phyloP scores from a whole-genome alignment of 108 stramenopile genomes.

The Hondaea fermentalgiana region DNA sequence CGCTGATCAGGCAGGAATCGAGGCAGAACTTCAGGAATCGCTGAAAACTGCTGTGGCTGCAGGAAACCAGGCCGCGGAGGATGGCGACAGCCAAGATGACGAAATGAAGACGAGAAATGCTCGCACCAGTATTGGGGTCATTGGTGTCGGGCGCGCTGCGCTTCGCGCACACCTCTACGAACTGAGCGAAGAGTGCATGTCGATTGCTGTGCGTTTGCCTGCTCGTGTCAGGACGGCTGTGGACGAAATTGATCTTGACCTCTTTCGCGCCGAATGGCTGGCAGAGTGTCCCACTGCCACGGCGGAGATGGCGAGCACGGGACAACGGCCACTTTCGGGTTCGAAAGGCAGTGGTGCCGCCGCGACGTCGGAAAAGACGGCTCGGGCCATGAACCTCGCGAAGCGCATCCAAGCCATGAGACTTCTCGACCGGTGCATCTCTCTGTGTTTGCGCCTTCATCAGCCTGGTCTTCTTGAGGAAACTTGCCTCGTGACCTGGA shows the following conservation, averaged over 20 bases:
- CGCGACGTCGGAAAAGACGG: neutral
- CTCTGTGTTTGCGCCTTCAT: conserved; percentile 26
- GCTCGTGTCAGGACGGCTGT: neutral
- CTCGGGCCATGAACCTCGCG: conserved; percentile 19
- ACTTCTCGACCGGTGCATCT: conserved; percentile 32
- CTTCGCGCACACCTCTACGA: neutral
- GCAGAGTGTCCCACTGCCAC: neutral
- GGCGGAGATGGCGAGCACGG: neutral
- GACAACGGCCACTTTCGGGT: neutral
- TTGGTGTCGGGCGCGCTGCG: neutral
- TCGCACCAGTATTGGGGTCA: neutral
- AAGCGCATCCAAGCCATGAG: conserved; percentile 38
- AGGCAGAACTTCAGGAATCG: neutral
- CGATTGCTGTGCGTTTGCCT: neutral
- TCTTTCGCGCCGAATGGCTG: conserved; percentile 5
- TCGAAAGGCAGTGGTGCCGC: neutral
- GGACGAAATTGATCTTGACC: neutral
- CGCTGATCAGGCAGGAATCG: neutral
- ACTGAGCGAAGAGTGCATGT: neutral
- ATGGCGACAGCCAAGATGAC: neutral
- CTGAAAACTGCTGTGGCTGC: neutral
- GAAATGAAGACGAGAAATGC: neutral
- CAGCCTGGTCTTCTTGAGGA: conserved; percentile 43
- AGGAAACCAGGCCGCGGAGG: neutral
- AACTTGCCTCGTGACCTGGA: conserved; percentile 38